phyloP scores from a whole-genome alignment of 2,329 filamentous ascomycete genomes.

The Colletotrichum sp. region DNA sequence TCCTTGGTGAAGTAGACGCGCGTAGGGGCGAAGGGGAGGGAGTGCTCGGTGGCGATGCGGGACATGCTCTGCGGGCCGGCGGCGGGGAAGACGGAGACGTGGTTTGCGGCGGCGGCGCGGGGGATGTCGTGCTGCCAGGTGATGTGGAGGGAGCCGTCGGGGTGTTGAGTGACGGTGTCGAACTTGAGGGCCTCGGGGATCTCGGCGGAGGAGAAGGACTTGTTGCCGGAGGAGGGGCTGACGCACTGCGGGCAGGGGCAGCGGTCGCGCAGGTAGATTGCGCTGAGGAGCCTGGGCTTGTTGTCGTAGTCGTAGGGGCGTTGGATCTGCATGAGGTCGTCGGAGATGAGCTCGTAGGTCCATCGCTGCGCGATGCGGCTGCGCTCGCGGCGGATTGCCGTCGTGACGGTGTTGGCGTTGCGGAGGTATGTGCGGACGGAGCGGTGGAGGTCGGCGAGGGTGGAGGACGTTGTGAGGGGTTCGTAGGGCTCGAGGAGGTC shows the following conservation, averaged over 20 bases:
- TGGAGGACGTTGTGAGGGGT: background rate
- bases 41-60: background rate
- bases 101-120: constrained; percentile 31
- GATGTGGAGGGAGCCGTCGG: constrained; percentile 54
- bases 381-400: background rate
- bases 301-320: background rate
- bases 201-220: constrained; percentile 52
- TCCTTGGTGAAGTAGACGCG: constrained; percentile 18
- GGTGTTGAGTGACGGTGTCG: constrained; percentile 28
- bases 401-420: background rate
- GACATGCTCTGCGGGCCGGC: constrained; percentile 26
- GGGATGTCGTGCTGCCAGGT: constrained; percentile 61
- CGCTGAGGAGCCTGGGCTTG: background rate
- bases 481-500: background rate
- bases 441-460: background rate
- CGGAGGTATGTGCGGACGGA: background rate
- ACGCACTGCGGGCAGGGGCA: constrained; percentile 60
- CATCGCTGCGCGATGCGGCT: background rate
- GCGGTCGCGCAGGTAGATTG: constrained; percentile 53
- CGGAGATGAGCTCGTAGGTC: background rate
- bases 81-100: constrained; percentile 39
- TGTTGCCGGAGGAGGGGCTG: constrained; percentile 64
- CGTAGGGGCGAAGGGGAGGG: background rate
- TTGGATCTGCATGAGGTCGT: background rate
- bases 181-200: constrained; percentile 40